Evolutionary conservation across 805 yeast species (phyloP), one percentile per base, ranked within the genome.

Genomic region (Jamesozyma piceae): DNA sequence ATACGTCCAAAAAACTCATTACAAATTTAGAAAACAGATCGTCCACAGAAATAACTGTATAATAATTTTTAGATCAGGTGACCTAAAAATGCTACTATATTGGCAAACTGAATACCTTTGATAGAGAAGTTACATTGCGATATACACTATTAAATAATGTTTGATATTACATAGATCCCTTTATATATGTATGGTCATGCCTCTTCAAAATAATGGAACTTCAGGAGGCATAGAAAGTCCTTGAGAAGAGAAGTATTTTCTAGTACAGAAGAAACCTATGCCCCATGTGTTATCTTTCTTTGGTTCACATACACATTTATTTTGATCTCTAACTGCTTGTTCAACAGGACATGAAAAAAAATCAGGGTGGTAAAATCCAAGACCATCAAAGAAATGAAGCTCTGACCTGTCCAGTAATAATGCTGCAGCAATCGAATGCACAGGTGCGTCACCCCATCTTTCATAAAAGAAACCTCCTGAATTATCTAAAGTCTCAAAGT

Each of bases 381-480:
- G 70, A 48, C 84, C 80, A 43, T 77, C 80, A 53, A 85, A 82
- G 65, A 74, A 82, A 60, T 81, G 85, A 15, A 85, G 58, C 53
- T 82, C 74, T 26, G 67, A 63, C 51, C 69, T 68, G 47, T 76
- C 71, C 39, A 80, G 60, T 53, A 82, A 69, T 37, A 80, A 63
- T 1, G 87, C 64, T 2, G 77, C 83, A 4, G 84, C 94, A 39
- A 85, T 71, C 1, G 94, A 75, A 64, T 85, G 95, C n/a, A 85
- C 75, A 3, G 95, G 95, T 0, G 95, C 95, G 63, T 86, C 95
- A 18, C 95, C 95, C 95, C 95, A 86, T 50, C 95, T 71, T 65
- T 86, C 92, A 57, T 83, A 82, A 60, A 76, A 84, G 59, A 84
- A 84, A 1, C 94, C 95, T 44, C 94, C 94, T 2, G 74, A 59